Base-by-base conservation (phyloP, 2,329 filamentous ascomycete genomes). In the Paraconiothyrium sp. region DNA sequence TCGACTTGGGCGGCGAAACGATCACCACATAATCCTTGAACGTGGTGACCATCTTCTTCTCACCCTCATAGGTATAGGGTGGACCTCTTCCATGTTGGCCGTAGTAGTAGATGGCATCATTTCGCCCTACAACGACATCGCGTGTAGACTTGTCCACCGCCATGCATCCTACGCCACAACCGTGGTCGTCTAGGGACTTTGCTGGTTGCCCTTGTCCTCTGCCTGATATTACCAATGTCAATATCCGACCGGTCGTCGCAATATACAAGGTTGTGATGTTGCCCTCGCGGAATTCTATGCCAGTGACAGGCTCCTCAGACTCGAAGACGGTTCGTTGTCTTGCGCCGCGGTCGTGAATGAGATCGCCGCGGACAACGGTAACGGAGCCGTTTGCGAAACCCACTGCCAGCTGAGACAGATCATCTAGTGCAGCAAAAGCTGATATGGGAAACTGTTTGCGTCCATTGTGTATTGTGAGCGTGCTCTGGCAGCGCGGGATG, bases 101-200 rank as follows among this genome's bases (percentile, higher is more conserved):
- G 79, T 98, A 99, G 61, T 92, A 94, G 80, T 98, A 98, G 57
- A 99, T 91, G 8, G 94, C 95, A 85, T 99, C 96, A 69, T 97
- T 93, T 63, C 95, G 85, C 0, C 91, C 95, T n/a, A 99, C 90
- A 3, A 99, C 87, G 22, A 99, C 89, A 67, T 97, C 92, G 5
- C 91, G 92, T 0, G 89, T 91, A 64, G 87, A 85, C 63, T 86
- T 88, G 76, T 97, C 93, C 13, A 94, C 85, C 0, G 93, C 92
- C 92, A 99, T 97, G 78, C 96, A 99, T 0, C 93, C 94, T n/a
- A 97, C 88, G 11, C 88, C 94, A 73, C 94, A 98, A 1, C 95
- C 95, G 20, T 88, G 85, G 73, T 98, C 94, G 75, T 98, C 95
- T 20, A 98, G 84, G 0, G 92, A 92, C 67, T 94, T 91, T 3